These are phyloP conservation scores for Sporothrix luriei DNA, from an alignment of 2,329 filamentous ascomycete genomes.

Conservation along the genomic window DNA sequence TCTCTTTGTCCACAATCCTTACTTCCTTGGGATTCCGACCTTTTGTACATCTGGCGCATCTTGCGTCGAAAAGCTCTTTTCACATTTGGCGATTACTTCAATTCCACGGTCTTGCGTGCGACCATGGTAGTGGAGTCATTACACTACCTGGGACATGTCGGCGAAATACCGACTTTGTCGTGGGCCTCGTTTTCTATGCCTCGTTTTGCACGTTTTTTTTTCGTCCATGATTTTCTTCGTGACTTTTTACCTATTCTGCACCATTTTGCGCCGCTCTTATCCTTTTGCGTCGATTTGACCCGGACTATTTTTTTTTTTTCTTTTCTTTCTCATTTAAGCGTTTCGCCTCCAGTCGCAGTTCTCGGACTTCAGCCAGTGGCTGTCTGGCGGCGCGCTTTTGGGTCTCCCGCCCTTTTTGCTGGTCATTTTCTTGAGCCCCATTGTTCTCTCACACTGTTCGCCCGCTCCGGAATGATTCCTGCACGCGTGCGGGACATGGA, in stretches of 20 bases:
- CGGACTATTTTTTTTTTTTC: not conserved
- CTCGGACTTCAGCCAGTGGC: slow-evolving; percentile 18
- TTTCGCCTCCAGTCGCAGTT: slow-evolving; percentile 20
- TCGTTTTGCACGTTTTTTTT: not conserved
- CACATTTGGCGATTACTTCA: not conserved
- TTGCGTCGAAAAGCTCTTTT: not conserved
- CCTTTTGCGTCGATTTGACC: slow-evolving; percentile 7
- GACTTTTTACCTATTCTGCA: slow-evolving; percentile 18
- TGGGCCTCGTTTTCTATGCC: not conserved
- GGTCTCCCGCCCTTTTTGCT: not conserved
- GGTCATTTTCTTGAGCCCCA: not conserved
- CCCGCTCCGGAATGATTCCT: slow-evolving; percentile 30
- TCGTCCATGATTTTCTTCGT: slow-evolving; percentile 10
- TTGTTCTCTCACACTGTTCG: slow-evolving; percentile 27
- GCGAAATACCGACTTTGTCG: not conserved
- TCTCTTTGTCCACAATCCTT: not conserved
- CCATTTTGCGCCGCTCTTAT: slow-evolving; percentile 14
- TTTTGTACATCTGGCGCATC: slow-evolving; percentile 9
- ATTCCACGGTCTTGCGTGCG: not conserved
- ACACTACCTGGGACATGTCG: no score
- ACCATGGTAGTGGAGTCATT: not conserved
- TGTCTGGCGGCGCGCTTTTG: slow-evolving; percentile 11
- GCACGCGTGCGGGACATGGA: slow-evolving; percentile 25
- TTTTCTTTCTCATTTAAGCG: not conserved
- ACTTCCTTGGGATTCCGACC: not conserved